Conservation (phyloP, 148 eudicot species). For the Oxyria digyna region DNA sequence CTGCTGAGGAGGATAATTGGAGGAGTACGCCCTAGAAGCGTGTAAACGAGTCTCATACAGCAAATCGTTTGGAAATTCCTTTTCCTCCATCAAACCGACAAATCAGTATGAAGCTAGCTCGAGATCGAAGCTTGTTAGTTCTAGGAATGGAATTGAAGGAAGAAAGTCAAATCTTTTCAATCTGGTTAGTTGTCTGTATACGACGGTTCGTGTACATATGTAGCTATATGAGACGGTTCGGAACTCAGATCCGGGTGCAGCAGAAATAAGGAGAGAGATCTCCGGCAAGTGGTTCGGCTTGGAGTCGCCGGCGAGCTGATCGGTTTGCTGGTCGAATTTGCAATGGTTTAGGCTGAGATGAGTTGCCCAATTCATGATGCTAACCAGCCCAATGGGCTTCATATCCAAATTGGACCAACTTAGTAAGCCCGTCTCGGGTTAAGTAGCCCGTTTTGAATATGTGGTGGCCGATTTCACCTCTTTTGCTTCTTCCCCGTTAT, state of each 20-base stretch:
- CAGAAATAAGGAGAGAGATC: neutral
- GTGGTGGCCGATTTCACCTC: too few relatives aligned
- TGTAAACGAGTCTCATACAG: constrained; percentile 65
- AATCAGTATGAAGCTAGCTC: neutral
- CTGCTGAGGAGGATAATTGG: constrained; percentile 69
- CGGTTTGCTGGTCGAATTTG: neutral
- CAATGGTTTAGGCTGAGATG: neutral
- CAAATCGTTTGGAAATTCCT: constrained; percentile 21
- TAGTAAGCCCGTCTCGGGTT: too few relatives aligned
- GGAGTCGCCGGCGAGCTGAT: constrained; percentile 3
- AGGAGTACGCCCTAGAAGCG: constrained; percentile 44
- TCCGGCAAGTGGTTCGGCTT: neutral
- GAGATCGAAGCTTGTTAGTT: neutral
- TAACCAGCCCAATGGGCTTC: neutral
- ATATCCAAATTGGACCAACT: neutral
- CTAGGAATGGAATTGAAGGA: neutral
- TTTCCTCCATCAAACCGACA: too few relatives aligned
- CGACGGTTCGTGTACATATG: neutral
- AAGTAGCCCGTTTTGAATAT: too few relatives aligned
- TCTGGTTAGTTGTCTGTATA: neutral
- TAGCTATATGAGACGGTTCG: neutral
- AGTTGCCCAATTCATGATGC: neutral
- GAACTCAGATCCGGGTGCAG: neutral
- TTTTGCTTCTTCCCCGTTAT: too few relatives aligned
- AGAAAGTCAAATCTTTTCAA: neutral